Conservation (phyloP, 768 basidiomycete species). For the Tricholoma sp. region DNA sequence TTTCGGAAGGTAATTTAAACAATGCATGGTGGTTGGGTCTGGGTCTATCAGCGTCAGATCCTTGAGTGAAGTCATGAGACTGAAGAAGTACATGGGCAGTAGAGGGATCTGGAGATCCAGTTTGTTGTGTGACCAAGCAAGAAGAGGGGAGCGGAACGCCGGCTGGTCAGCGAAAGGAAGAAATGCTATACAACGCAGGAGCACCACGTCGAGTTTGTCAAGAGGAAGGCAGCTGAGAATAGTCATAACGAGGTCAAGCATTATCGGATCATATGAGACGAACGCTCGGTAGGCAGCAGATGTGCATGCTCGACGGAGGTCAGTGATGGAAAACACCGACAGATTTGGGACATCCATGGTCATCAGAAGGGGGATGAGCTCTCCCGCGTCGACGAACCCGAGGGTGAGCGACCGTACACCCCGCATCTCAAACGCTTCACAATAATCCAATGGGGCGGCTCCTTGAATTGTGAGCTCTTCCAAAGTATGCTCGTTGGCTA, state of each 20-base stretch:
- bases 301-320: not conserved
- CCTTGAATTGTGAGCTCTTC: not conserved
- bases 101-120: not conserved
- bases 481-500: slow-evolving; percentile 1
- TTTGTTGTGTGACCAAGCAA: not conserved
- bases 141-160: not conserved
- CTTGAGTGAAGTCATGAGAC: slow-evolving; percentile 5
- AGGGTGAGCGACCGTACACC: slow-evolving; percentile 3
- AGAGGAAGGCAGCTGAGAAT: slow-evolving; percentile 4
- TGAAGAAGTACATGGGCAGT: slow-evolving; percentile 5
- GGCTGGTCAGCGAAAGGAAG: not conserved
- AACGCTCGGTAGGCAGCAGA: not conserved
- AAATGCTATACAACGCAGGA: slow-evolving; percentile 4
- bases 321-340: slow-evolving; percentile 1
- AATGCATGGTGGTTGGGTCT: slow-evolving; percentile 3
- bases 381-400: not conserved
- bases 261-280: not conserved
- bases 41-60: slow-evolving; percentile 4
- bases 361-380: not conserved
- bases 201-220: not conserved
- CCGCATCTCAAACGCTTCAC: not conserved
- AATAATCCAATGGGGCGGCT: not conserved
- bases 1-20: slow-evolving; percentile 5
- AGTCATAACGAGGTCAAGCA: not conserved
- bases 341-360: slow-evolving; percentile 6